Conservation (phyloP, 2,329 filamentous ascomycete genomes). For the Leptographium flavum region DNA sequence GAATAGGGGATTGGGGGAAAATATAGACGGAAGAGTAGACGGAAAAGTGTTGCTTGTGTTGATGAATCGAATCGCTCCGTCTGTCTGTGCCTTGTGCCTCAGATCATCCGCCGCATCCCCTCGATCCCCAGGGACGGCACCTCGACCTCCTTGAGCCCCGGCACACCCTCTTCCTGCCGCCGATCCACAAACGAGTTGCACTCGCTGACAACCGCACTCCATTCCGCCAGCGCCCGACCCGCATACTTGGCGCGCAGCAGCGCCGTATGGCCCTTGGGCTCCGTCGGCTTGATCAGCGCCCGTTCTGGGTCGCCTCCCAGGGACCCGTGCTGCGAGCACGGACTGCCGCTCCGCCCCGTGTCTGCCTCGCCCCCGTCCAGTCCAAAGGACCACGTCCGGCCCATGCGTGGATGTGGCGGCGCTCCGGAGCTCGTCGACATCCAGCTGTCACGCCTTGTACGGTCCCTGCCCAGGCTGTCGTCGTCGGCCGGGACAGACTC, state of each 20-base stretch:
- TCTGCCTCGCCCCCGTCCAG: constrained; percentile 2
- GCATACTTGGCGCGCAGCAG: constrained; percentile 42
- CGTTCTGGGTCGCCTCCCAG: constrained; percentile 8
- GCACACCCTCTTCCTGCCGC: constrained; percentile 58
- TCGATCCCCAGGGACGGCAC: constrained; percentile 52
- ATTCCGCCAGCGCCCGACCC: constrained; percentile 65
- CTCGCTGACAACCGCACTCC: constrained; percentile 60
- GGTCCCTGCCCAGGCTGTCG: background rate
- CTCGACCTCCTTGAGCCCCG: constrained; percentile 52
- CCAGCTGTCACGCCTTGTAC: background rate
- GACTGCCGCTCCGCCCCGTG: background rate
- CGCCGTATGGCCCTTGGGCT: constrained; percentile 29
- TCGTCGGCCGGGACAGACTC: constrained; percentile 6
- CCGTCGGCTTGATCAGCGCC: constrained; percentile 24
- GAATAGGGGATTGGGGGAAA: too few relatives aligned
- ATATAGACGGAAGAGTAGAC: too few relatives aligned
- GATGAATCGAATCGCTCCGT: too few relatives aligned
- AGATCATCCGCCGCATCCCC: constrained; percentile 27
- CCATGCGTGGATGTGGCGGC: background rate
- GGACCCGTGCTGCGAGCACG: background rate
- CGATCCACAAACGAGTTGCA: constrained; percentile 72
- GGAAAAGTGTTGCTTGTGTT: too few relatives aligned
- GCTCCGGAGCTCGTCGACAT: background rate
- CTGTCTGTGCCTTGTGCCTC: too few relatives aligned
- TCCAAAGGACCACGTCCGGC: background rate